These are phyloP conservation scores for Pichia kluyveri DNA, from an alignment of 805 yeast genomes.

Conservation along the genomic window DNA sequence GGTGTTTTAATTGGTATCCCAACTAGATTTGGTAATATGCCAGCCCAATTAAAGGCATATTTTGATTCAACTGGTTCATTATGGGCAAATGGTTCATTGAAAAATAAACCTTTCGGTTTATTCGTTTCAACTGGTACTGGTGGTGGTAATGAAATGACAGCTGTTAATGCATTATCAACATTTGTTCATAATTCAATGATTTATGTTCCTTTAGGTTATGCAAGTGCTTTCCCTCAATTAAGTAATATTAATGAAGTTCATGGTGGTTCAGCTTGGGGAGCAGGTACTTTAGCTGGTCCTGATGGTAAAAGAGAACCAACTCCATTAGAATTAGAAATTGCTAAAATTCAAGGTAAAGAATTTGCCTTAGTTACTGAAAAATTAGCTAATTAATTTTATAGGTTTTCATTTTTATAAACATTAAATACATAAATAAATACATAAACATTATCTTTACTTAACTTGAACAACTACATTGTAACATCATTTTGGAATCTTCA, in stretches of 20 bases:
- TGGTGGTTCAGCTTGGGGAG: slow-evolving; percentile 84
- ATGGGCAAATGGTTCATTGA: slow-evolving; percentile 67
- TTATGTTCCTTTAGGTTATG: slow-evolving; percentile 73
- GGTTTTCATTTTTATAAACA: too few species aligned
- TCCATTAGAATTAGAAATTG: slow-evolving; percentile 53
- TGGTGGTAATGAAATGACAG: slow-evolving; percentile 76
- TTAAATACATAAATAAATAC: too few species aligned
- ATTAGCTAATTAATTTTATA: not conserved
- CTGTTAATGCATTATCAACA: slow-evolving; percentile 53
- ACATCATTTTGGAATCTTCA: slow-evolving; percentile 47
- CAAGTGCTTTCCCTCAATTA: slow-evolving; percentile 43
- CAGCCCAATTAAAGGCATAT: slow-evolving; percentile 70
- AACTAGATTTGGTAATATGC: slow-evolving; percentile 74
- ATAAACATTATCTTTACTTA: too few species aligned
- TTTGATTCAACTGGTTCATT: slow-evolving; percentile 72
- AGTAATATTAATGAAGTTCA: slow-evolving; percentile 55
- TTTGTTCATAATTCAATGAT: slow-evolving; percentile 75
- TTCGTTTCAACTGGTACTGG: slow-evolving; percentile 74
- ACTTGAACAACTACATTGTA: slow-evolving; percentile 67
- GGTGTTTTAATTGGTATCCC: slow-evolving; percentile 82
- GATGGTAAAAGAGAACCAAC: slow-evolving; percentile 69
- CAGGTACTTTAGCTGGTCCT: slow-evolving; percentile 68
- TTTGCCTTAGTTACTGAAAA: slow-evolving; percentile 25
- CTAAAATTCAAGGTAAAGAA: slow-evolving; percentile 56
- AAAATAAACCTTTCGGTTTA: slow-evolving; percentile 66